Evolutionary conservation across 805 yeast species (phyloP).

Genomic region (Cyberlindnera petersonii): DNA sequence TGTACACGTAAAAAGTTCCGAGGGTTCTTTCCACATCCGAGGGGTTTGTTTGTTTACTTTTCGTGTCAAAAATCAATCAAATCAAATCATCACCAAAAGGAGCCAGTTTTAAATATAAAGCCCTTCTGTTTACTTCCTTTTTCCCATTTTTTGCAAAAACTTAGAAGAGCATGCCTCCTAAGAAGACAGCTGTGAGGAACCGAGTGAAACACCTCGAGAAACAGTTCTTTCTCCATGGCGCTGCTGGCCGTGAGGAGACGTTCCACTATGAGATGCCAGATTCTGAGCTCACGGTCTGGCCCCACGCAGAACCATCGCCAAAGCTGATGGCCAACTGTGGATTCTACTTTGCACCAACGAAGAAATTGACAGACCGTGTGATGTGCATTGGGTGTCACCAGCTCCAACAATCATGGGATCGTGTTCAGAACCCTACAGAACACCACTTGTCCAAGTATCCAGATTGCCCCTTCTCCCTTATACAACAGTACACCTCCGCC

Average conservation of each 20-base stretch:
- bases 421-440: conserved; percentile 42
- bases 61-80: neutral
- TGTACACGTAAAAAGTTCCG: too few relatives aligned
- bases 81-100: too few relatives aligned
- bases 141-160: too few relatives aligned
- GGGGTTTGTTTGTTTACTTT: conserved; percentile 4
- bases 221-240: conserved; percentile 11
- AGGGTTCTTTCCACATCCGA: too few relatives aligned
- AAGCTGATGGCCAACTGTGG: conserved; percentile 53
- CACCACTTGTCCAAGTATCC: conserved; percentile 41
- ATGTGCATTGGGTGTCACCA: conserved; percentile 54
- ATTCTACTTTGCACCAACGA: conserved; percentile 57
- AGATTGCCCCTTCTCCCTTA: conserved; percentile 31
- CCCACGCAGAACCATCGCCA: conserved; percentile 26
- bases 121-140: too few relatives aligned
- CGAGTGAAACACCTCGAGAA: conserved; percentile 8
- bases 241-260: conserved; percentile 13
- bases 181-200: conserved; percentile 6
- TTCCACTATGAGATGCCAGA: conserved; percentile 19
- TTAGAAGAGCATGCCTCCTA: conserved; percentile 8
- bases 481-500: conserved; percentile 24
- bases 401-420: conserved; percentile 57
- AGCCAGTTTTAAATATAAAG: too few relatives aligned
- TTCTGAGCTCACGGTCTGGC: conserved; percentile 23
- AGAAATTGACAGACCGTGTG: conserved; percentile 45